These are phyloP conservation scores for Monotropa hypopitys DNA, from an alignment of 179 eudicot species.

Conservation along the genomic window DNA sequence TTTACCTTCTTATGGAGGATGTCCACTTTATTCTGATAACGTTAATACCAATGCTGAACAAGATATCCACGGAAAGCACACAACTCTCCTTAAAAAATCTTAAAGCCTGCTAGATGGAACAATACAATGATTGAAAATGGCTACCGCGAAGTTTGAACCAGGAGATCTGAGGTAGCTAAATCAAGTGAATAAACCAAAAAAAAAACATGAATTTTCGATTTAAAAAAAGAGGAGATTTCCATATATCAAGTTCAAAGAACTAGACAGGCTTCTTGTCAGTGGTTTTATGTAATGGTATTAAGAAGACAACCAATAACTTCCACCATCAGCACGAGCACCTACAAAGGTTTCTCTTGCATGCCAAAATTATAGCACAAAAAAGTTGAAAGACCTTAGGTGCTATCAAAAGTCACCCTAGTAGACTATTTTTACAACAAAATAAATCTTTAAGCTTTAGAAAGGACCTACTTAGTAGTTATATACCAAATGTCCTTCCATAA, in stretches of 20 bases:
- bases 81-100: constrained; percentile 32
- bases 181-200: neutral
- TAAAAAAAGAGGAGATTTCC: neutral
- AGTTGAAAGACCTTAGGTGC: neutral
- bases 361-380: neutral
- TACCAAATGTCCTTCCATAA: neutral
- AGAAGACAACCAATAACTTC: neutral
- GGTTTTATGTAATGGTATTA: neutral
- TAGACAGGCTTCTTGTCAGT: neutral
- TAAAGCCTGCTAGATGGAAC: constrained; percentile 27
- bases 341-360: neutral
- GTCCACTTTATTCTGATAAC: constrained; percentile 28
- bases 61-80: constrained; percentile 29
- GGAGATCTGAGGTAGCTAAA: neutral
- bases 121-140: neutral
- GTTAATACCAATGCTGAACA: constrained; percentile 38
- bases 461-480: neutral
- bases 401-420: neutral
- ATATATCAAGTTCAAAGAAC: neutral
- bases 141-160: neutral
- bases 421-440: neutral
- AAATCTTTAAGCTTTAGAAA: neutral
- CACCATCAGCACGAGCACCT: neutral
- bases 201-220: neutral
- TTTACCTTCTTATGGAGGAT: constrained; percentile 33